Base-by-base conservation (phyloP, 2,329 filamentous ascomycete species). In the Claviceps citrina region DNA sequence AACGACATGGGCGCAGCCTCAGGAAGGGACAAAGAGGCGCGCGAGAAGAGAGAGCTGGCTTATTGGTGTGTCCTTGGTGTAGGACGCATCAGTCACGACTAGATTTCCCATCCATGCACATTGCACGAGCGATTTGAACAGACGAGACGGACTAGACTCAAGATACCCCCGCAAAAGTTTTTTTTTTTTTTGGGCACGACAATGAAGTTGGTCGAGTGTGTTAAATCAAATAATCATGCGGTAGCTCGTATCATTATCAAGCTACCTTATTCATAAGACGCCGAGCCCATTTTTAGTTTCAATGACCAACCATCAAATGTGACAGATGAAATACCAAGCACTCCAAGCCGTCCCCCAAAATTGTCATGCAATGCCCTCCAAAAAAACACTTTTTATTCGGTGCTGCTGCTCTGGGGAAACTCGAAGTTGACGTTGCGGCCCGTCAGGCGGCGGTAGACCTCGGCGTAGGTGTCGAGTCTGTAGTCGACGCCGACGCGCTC, bases 401-500 rank as follows among this genome's bases (percentile, higher is more conserved):
- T 58, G 60, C 71, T 66, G 61, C 72, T 72, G 63, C 74, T 75
- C 74, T 93, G 83, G 59, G 91, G 91, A 80, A 98, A 98, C 80
- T 98, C 91, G 64, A 98, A 98, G 69, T 80, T 78, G 65, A 96
- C 91, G 64, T 78, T 78, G 71, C 93, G 91, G 69, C 91, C 91
- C 49, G 91, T 98, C 63, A 98, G 75, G 61, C 85, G 81, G 70
- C 86, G 85, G 84, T 98, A 98, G 65, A 98, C 91, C 80, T 98
- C 91, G 52, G 85, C 84, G 78, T 98, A 98, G 65, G 89, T 95
- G 71, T 98, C 91, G 58, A 98, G 84, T 67, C 91, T 80, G 83
- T 96, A 95, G 78, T 98, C 91, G 58, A 98, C 89, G 67, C 87
- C 86, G 62, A 87, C 89, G 60, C 87, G 84, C 84, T 98, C 91